Evolutionary conservation across 2,329 filamentous ascomycete species (phyloP), one percentile per base, ranked within the genome.

Genomic region (Pezizomycotina sp.): DNA sequence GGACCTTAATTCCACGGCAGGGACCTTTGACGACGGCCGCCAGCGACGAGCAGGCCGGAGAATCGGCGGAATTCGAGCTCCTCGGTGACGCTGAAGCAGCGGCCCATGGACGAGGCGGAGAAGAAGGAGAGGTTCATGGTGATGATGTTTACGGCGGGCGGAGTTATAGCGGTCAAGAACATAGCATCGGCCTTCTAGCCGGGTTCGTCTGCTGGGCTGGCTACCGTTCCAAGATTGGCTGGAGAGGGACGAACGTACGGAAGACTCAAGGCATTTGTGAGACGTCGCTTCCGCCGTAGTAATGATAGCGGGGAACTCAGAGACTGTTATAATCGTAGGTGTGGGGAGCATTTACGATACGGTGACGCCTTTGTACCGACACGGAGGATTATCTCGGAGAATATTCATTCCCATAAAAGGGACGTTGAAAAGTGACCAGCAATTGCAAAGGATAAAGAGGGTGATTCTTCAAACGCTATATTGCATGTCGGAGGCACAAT

Each of bases 121-220:
- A 67, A 73, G 28, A 68, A 67, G 37, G 71, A 81, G 55, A 66
- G 83, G 38, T 92, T 81, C 78, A 79, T 73, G 14, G 75, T 92
- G 0, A 91, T 93, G 83, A 65, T 92, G 40, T 75, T 84, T 44
- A 95, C 86, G 0, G 72, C 81, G 6, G 83, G 79, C 0, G 69
- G 77, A 2, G 66, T 92, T 35, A 58, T 95, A 31, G 82, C 81
- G 0, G 92, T 92, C 51, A 77, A 73, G 55, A 95, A 93, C 52
- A 92, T 57, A 83, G 76, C 0, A 69, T 92, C 4, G 86, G 86
- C 0, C 92, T 93, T 50, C 42, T 78, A 9, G 80, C 77, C 0
- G 86, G 86, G 0, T 69, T 92, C 64, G 55, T 79, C 3, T 91
- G 82, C 55, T 72, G 86, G 56, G 75, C 68, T 58, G 69, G 71